These are phyloP conservation scores for Tetramitus jugosus DNA, from an alignment of 208 protist genomes.

Conservation along the genomic window DNA sequence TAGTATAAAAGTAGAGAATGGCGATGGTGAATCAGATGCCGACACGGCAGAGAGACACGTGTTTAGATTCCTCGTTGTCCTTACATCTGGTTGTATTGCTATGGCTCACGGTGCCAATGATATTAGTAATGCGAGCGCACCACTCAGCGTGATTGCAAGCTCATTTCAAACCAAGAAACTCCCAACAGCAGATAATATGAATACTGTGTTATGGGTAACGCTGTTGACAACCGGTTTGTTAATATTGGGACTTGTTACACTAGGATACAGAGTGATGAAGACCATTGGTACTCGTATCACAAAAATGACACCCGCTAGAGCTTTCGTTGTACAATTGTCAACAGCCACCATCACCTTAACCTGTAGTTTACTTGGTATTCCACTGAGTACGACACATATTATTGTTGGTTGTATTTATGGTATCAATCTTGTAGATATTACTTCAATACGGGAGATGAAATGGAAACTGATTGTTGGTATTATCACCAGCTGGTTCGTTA, in stretches of 20 bases:
- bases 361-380: conserved; percentile 59
- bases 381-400: conserved; percentile 75
- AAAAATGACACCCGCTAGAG: conserved; percentile 58
- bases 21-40: no score
- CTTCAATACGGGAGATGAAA: not conserved
- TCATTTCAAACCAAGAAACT: conserved; percentile 52
- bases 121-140: conserved; percentile 67
- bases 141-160: conserved; percentile 57
- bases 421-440: conserved; percentile 52
- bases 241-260: conserved; percentile 57
- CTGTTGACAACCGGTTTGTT: conserved; percentile 56
- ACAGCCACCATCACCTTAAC: conserved; percentile 61
- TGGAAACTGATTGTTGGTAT: conserved; percentile 24
- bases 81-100: conserved; percentile 64
- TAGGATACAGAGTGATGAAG: conserved; percentile 57
- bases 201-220: conserved; percentile 58
- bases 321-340: conserved; percentile 62
- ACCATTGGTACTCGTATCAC: conserved; percentile 62
- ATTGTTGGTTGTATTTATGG: conserved; percentile 71
- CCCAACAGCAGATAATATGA: conserved; percentile 24
- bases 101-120: conserved; percentile 71
- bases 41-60: conserved; percentile 31
- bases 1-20: no score
- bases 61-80: conserved; percentile 65
- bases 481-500: conserved; percentile 18